phyloP scores from a whole-genome alignment of 768 basidiomycete species.

The Tricholoma flavovirens region DNA sequence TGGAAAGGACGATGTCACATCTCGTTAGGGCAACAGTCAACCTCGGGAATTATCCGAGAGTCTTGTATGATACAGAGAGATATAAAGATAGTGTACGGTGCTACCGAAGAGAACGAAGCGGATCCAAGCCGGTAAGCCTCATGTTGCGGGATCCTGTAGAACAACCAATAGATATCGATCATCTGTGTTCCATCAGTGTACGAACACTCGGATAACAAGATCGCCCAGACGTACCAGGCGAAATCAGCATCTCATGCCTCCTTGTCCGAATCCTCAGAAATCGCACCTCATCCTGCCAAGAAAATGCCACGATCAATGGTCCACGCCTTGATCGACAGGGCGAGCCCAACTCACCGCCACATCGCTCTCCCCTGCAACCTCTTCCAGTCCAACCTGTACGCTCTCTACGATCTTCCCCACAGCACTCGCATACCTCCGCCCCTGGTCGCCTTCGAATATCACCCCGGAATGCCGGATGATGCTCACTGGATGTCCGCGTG shows the following conservation, averaged over 20 bases:
- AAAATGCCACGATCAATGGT: not conserved
- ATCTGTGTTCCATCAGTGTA: conserved; percentile 38
- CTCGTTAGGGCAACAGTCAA: not conserved
- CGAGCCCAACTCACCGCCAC: conserved; percentile 17
- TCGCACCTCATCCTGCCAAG: conserved; percentile 68
- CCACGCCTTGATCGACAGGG: not conserved
- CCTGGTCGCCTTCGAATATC: conserved; percentile 82
- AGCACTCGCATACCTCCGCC: conserved; percentile 66
- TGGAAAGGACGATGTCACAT: not conserved
- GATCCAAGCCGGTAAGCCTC: not conserved
- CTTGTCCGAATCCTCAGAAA: conserved; percentile 90
- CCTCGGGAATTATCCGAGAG: conserved; percentile 5
- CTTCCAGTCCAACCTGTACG: conserved; percentile 74
- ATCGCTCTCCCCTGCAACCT: conserved; percentile 41
- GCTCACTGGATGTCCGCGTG: conserved; percentile 62
- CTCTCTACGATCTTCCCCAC: conserved; percentile 72
- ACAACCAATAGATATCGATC: conserved; percentile 78
- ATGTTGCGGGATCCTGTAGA: conserved; percentile 68
- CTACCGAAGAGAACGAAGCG: not conserved
- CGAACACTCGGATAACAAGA: not conserved
- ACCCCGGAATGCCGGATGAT: conserved; percentile 85
- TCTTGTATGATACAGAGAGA: conserved; percentile 7
- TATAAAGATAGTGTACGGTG: not conserved
- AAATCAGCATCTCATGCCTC: conserved; percentile 91
- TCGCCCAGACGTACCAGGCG: conserved; percentile 58